These are phyloP conservation scores for Pseudopyrenochaeta lycopersici DNA, from an alignment of 2,329 filamentous ascomycete species.

Conservation along the genomic window DNA sequence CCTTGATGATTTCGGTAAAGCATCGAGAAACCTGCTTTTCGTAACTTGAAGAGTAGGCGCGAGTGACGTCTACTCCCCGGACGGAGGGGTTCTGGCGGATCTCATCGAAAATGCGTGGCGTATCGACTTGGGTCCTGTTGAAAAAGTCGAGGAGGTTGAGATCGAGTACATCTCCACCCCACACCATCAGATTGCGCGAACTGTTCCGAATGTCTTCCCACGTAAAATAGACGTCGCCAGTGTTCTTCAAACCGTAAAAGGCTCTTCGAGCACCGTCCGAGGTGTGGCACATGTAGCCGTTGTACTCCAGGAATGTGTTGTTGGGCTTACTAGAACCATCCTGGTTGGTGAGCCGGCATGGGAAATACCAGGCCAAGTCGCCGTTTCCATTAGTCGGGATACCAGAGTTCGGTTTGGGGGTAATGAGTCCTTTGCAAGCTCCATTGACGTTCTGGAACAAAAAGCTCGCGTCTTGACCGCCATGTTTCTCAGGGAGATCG, in stretches of 20 bases:
- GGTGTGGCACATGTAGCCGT: conserved; percentile 91
- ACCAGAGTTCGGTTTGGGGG: conserved; percentile 72
- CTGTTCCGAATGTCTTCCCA: conserved; percentile 94
- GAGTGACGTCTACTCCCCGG: conserved; percentile 87
- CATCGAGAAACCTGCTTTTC: conserved; percentile 89
- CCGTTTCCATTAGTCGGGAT: conserved; percentile 75
- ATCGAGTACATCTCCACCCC: conserved; percentile 92
- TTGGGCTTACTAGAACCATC: conserved; percentile 87
- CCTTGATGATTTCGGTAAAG: conserved; percentile 92
- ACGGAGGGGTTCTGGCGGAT: conserved; percentile 76
- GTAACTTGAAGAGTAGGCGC: conserved; percentile 78
- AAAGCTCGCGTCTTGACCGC: conserved; percentile 94
- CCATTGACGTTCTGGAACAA: conserved; percentile 99
- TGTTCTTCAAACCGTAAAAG: conserved; percentile 76
- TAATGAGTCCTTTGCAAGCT: conserved; percentile 92
- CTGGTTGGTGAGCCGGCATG: conserved; percentile 89
- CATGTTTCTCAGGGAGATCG: conserved; percentile 81
- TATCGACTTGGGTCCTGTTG: conserved; percentile 78
- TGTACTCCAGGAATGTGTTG: conserved; percentile 75
- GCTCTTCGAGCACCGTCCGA: conserved; percentile 70
- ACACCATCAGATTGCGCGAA: conserved; percentile 90
- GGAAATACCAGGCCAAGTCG: conserved; percentile 96
- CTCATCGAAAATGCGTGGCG: conserved; percentile 80
- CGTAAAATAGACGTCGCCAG: conserved; percentile 92
- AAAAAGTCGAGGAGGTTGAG: conserved; percentile 90